Conservation (phyloP, 1,139 yeast species). For the Scheffersomyces segobiensis region DNA sequence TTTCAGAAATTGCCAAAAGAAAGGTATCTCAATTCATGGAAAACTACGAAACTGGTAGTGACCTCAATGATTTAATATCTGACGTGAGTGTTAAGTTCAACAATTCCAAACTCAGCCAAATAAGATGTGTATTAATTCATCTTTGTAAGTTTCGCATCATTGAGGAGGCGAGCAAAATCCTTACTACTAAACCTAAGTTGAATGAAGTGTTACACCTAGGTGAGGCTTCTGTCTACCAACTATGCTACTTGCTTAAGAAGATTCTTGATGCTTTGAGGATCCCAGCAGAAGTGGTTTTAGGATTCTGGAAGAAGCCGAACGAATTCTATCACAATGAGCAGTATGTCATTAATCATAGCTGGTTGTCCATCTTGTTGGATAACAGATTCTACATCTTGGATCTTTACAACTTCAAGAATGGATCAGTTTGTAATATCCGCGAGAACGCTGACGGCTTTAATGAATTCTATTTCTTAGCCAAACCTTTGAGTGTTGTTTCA, state of each 20-base stretch:
- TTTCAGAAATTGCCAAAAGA: constrained; percentile 15
- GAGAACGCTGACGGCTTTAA: constrained; percentile 24
- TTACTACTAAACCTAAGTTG: constrained; percentile 43
- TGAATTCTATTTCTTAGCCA: constrained; percentile 73
- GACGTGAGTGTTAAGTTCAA: constrained; percentile 46
- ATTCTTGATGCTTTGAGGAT: constrained; percentile 72
- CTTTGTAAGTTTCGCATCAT: constrained; percentile 40
- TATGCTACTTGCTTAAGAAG: constrained; percentile 73
- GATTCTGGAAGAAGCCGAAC: constrained; percentile 80
- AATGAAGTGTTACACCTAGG: constrained; percentile 37
- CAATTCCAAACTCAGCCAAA: constrained; percentile 33
- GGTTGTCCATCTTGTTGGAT: constrained; percentile 79
- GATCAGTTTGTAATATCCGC: constrained; percentile 37
- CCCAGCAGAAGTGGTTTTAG: constrained; percentile 74
- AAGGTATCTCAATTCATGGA: constrained; percentile 37
- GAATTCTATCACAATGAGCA: constrained; percentile 52
- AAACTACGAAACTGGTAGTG: constrained; percentile 28
- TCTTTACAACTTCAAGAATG: constrained; percentile 36
- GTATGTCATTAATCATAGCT: constrained; percentile 75
- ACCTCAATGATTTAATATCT: constrained; percentile 46
- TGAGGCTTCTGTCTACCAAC: constrained; percentile 63
- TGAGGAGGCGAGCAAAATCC: constrained; percentile 38
- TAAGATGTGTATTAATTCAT: constrained; percentile 42
- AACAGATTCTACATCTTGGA: constrained; percentile 82
- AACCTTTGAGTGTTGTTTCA: constrained; percentile 73